phyloP scores from a whole-genome alignment of 2,329 filamentous ascomycete genomes.

The Ophiostoma sp. region DNA sequence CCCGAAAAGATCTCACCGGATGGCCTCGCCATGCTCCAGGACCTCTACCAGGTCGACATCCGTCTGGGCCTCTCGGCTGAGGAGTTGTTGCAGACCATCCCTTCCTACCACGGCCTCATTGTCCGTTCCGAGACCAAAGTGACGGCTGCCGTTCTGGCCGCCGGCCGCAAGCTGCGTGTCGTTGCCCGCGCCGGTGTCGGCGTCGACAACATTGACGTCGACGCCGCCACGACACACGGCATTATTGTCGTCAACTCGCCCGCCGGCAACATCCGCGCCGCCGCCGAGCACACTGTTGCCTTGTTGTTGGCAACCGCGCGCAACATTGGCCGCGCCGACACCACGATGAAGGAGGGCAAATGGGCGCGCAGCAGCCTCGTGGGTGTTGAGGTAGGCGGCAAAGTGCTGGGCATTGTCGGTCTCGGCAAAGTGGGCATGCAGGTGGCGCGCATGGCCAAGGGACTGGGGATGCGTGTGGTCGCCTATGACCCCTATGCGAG shows the following conservation, averaged over 20 bases:
- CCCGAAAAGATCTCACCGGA: constrained; percentile 81
- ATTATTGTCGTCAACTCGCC: constrained; percentile 81
- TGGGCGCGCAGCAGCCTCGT: constrained; percentile 77
- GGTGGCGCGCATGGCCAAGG: constrained; percentile 75
- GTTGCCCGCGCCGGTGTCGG: constrained; percentile 80
- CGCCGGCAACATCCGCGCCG: constrained; percentile 76
- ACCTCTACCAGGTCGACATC: constrained; percentile 69
- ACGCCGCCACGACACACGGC: constrained; percentile 68
- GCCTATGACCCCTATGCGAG: constrained; percentile 79
- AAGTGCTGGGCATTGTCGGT: constrained; percentile 74
- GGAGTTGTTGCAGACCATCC: constrained; percentile 65
- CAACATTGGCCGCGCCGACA: constrained; percentile 69
- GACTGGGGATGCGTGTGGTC: constrained; percentile 72
- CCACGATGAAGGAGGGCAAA: constrained; percentile 67
- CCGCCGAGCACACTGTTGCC: constrained; percentile 75
- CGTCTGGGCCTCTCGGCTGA: constrained; percentile 61
- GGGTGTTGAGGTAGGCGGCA: constrained; percentile 75
- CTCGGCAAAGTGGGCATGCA: constrained; percentile 82
- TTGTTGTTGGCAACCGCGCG: constrained; percentile 72
- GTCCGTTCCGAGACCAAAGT: constrained; percentile 82
- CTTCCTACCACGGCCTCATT: constrained; percentile 72
- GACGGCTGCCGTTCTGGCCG: constrained; percentile 64
- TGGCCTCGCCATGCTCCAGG: constrained; percentile 67
- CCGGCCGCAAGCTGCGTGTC: constrained; percentile 69
- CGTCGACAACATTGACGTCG: constrained; percentile 79